Evolutionary conservation across 208 protist species (phyloP).

Genomic region (Acanthamoeba sp.): DNA sequence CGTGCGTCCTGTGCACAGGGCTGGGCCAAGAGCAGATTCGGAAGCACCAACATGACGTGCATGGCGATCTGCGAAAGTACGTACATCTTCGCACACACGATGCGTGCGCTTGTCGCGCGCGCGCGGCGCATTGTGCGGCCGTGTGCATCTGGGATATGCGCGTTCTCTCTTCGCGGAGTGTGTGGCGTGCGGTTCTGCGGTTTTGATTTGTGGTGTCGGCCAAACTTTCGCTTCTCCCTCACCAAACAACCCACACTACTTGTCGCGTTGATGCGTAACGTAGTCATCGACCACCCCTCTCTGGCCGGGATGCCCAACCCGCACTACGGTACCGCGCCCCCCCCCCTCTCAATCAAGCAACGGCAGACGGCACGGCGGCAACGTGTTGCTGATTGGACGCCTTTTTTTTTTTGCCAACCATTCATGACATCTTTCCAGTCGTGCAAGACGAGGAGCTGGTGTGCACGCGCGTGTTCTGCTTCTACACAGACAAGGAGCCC

Average conservation of each 20-base stretch:
- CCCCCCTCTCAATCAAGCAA: background rate
- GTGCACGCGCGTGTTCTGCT: slow-evolving; percentile 51
- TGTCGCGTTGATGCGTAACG: background rate
- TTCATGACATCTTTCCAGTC: too few species aligned
- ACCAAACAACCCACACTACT: background rate
- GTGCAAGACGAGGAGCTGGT: slow-evolving; percentile 64
- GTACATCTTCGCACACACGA: too few species aligned
- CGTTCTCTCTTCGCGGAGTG: background rate
- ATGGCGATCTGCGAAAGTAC: slow-evolving; percentile 71
- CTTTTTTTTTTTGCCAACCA: too few species aligned
- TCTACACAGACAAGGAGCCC: slow-evolving; percentile 63
- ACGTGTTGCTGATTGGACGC: background rate
- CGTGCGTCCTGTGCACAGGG: background rate
- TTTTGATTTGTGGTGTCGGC: slow-evolving; percentile 1
- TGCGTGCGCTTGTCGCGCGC: too few species aligned
- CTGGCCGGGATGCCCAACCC: slow-evolving; percentile 43
- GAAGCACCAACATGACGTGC: slow-evolving; percentile 45
- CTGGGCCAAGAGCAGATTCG: slow-evolving; percentile 62
- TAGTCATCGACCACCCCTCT: slow-evolving; percentile 62
- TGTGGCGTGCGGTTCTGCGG: too few species aligned
- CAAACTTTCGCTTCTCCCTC: background rate
- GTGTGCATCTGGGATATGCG: background rate
- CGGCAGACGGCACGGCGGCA: background rate
- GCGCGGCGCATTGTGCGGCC: too few species aligned
- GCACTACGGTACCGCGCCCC: background rate